These are phyloP conservation scores for Claviceps cyperi DNA, from an alignment of 2,329 filamentous ascomycete species.

Conservation along the genomic window DNA sequence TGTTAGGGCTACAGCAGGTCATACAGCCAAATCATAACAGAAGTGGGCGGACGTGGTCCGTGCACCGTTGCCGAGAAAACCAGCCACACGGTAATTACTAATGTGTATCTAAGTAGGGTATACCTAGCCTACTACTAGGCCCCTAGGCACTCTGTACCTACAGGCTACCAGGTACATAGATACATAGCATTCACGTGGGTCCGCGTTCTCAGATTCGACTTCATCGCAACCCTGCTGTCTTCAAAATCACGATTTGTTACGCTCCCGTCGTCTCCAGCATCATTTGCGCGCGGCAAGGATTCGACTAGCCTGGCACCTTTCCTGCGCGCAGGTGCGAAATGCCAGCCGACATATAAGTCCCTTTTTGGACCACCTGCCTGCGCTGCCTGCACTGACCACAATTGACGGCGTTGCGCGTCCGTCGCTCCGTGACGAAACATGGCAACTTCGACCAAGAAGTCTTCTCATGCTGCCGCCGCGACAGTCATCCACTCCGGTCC, in stretches of 20 bases:
- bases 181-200: not conserved
- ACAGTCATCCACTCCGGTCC: constrained; percentile 7
- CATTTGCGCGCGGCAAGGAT: no score
- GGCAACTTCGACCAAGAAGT: constrained; percentile 14
- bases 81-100: no score
- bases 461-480: constrained; percentile 10
- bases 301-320: not conserved
- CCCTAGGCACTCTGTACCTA: no score
- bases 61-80: no score
- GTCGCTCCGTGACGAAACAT: constrained; percentile 7
- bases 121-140: no score
- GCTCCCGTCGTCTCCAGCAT: not conserved
- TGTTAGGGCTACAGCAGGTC: no score
- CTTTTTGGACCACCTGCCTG: not conserved
- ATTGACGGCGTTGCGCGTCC: not conserved
- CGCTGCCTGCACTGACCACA: not conserved
- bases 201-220: not conserved
- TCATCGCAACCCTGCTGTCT: not conserved
- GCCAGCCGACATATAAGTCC: not conserved
- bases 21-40: no score
- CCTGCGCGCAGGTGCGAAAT: not conserved
- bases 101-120: no score
- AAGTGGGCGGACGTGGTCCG: no score
- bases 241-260: no score
- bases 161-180: no score